A percentile compares a stretch with the other conserved stretches of the same genome.
Conservation (phyloP, 179 eudicot genomes). For the Spinacia oleracea region DNA sequence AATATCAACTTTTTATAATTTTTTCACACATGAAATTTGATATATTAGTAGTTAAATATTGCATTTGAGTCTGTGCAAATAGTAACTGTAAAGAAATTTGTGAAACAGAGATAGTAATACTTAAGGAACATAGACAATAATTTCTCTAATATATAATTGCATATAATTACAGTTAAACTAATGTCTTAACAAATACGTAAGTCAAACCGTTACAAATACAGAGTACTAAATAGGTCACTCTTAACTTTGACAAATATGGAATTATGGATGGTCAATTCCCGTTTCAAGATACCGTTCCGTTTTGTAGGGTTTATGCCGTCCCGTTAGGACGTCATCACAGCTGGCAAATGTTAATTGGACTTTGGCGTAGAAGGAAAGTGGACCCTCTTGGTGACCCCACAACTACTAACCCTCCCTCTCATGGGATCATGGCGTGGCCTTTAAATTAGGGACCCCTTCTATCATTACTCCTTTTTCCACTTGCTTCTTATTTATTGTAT, state of each 20-base stretch:
- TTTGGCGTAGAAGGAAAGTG: slow-evolving; percentile 29
- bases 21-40: too few species aligned
- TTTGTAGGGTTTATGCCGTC: background rate
- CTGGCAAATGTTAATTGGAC: slow-evolving; percentile 27
- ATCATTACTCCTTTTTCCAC: slow-evolving; percentile 22
- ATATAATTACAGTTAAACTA: too few species aligned
- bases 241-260: slow-evolving; percentile 16
- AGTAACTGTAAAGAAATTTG: too few species aligned
- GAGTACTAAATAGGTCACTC: background rate
- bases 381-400: slow-evolving; percentile 4
- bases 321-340: slow-evolving; percentile 19
- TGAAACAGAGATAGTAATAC: too few species aligned
- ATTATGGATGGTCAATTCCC: slow-evolving; percentile 26
- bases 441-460: slow-evolving; percentile 25
- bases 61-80: too few species aligned
- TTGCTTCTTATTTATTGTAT: background rate
- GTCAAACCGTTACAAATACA: too few species aligned
- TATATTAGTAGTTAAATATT: too few species aligned
- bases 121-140: too few species aligned
- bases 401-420: background rate
- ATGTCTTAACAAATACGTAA: too few species aligned
- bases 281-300: slow-evolving; percentile 13
- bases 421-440: slow-evolving; percentile 33
- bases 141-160: too few species aligned
- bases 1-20: too few species aligned